Evolutionary conservation across 2,329 filamentous ascomycete species (phyloP).

Genomic region (Calonectria hongkongensis): DNA sequence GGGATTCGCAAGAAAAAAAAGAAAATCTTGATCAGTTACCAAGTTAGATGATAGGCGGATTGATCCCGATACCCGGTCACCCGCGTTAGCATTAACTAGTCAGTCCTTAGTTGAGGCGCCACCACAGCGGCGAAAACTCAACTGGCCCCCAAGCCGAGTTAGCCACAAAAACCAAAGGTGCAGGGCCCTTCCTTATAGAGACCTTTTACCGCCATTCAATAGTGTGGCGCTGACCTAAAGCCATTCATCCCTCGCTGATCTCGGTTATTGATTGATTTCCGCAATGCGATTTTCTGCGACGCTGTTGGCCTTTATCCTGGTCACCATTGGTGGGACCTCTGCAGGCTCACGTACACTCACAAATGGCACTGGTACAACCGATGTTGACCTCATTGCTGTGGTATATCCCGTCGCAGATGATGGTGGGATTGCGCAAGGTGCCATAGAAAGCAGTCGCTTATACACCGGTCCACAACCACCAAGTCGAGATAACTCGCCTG

Average conservation of each 20-base stretch:
- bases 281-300: conserved; percentile 2
- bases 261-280: neutral
- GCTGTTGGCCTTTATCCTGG: conserved; percentile 3
- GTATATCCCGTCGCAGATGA: neutral
- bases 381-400: conserved; percentile 10
- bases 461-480: neutral
- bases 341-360: neutral
- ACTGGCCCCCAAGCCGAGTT: neutral
- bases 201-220: neutral
- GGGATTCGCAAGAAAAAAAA: neutral
- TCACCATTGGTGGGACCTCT: neutral
- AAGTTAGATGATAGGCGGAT: neutral
- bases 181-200: neutral
- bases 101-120: neutral
- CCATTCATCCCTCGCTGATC: neutral
- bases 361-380: neutral
- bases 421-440: conserved; percentile 4
- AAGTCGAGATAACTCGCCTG: neutral
- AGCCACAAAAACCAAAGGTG: neutral
- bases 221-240: neutral
- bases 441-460: conserved; percentile 1
- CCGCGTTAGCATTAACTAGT: neutral
- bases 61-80: no score
- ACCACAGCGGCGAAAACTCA: neutral
- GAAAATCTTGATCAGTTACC: neutral